Conservation (phyloP, 169 alveolate genomes). For the Plasmodium berghei region DNA sequence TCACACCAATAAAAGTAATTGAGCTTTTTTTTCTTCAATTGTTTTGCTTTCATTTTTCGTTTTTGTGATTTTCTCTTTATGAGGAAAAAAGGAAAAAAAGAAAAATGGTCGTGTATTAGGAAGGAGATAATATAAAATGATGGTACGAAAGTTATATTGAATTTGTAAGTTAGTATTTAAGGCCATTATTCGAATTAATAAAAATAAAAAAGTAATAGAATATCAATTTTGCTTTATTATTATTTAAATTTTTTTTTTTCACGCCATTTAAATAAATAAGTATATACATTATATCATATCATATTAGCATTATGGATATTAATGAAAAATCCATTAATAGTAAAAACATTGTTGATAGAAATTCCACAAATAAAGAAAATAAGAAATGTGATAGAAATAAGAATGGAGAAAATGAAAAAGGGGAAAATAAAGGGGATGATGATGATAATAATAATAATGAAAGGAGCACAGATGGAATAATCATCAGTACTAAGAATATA, state of each 20-base stretch:
- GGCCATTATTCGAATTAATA: too few species aligned
- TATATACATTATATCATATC: too few species aligned
- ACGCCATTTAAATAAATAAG: too few species aligned
- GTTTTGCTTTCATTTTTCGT: background rate
- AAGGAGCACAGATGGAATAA: constrained; percentile 15
- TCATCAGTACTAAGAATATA: constrained; percentile 28
- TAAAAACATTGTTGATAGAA: background rate
- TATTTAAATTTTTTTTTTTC: too few species aligned
- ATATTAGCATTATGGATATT: constrained; percentile 26
- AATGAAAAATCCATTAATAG: constrained; percentile 29
- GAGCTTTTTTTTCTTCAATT: background rate
- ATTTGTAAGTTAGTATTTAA: too few species aligned
- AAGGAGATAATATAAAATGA: too few species aligned
- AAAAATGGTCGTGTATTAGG: too few species aligned
- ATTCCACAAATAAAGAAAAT: background rate
- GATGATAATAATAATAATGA: background rate
- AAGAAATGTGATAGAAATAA: background rate
- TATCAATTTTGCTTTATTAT: too few species aligned
- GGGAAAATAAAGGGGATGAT: constrained; percentile 8
- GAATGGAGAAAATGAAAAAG: constrained; percentile 15
- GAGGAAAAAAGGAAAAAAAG: too few species aligned
- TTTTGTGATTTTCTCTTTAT: background rate
- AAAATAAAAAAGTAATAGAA: too few species aligned
- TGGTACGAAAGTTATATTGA: too few species aligned
- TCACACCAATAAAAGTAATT: background rate